These are phyloP conservation scores for Globisporangium apiculatum DNA, from an alignment of 352 stramenopile genomes.

Conservation along the genomic window DNA sequence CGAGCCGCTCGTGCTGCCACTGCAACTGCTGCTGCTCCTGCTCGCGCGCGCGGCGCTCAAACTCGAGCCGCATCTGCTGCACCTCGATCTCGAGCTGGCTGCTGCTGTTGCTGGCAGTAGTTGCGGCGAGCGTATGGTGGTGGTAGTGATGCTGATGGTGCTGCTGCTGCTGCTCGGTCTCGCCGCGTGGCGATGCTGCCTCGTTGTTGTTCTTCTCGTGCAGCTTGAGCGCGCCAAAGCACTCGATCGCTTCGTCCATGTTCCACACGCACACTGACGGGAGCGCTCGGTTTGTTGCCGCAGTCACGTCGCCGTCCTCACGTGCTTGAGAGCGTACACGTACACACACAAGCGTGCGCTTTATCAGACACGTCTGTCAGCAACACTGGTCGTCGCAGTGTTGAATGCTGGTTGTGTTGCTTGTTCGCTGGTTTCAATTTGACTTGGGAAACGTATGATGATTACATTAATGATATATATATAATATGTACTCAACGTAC, in stretches of 20 bases:
- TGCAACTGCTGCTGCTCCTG: conserved; percentile 38
- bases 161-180: conserved; percentile 6
- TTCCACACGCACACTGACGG: neutral
- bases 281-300: too few species aligned
- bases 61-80: conserved; percentile 43
- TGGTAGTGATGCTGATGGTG: conserved; percentile 8
- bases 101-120: neutral
- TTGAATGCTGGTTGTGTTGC: too few species aligned
- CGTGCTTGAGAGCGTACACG: too few species aligned
- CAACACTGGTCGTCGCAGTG: too few species aligned
- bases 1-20: conserved; percentile 44
- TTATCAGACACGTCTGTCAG: too few species aligned
- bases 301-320: too few species aligned
- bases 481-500: too few species aligned
- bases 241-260: conserved; percentile 65
- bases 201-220: conserved; percentile 23
- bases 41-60: conserved; percentile 29
- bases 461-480: too few species aligned
- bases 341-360: too few species aligned
- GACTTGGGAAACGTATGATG: too few species aligned
- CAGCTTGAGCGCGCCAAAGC: conserved; percentile 64
- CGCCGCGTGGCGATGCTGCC: neutral
- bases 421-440: too few species aligned
- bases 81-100: conserved; percentile 24
- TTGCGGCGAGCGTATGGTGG: neutral